phyloP scores from a whole-genome alignment of 257 asterid genomes.

The Solanum etuberosum region DNA sequence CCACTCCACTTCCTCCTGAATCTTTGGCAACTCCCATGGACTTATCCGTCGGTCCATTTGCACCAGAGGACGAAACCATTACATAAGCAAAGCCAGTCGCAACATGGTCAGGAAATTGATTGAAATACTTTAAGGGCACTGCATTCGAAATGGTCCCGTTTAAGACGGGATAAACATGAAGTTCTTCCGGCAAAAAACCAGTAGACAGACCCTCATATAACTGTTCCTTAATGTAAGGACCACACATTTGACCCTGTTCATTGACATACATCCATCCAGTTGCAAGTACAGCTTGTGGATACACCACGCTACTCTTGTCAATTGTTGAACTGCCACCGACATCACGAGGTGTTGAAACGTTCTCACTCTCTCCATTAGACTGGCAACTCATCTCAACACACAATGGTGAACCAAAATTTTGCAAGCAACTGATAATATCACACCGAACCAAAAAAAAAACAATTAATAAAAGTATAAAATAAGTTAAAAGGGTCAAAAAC shows the following conservation, averaged over 20 bases:
- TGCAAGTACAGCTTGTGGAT: conserved; percentile 16
- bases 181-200: conserved; percentile 76
- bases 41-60: conserved; percentile 2
- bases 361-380: conserved; percentile 13
- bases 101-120: conserved; percentile 72
- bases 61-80: conserved; percentile 12
- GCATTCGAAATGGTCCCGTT: conserved; percentile 49
- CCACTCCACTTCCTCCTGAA: background rate
- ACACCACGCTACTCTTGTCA: conserved; percentile 5
- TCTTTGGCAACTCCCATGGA: background rate
- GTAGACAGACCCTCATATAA: conserved; percentile 66
- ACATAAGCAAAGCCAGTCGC: conserved; percentile 67
- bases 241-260: conserved; percentile 80
- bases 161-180: conserved; percentile 65
- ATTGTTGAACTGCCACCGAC: conserved; percentile 6
- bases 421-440: conserved; percentile 10
- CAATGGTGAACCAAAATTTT: conserved; percentile 5
- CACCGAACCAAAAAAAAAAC: background rate
- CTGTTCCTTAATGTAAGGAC: conserved; percentile 86
- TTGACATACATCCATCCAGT: conserved; percentile 94
- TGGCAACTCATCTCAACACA: conserved; percentile 21
- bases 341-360: conserved; percentile 2
- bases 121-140: conserved; percentile 66
- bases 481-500: background rate
- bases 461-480: background rate